Evolutionary conservation across 2,329 filamentous ascomycete genomes (phyloP), one percentile per base, ranked within the genome.

Genomic region (Alternaria metachromatica): DNA sequence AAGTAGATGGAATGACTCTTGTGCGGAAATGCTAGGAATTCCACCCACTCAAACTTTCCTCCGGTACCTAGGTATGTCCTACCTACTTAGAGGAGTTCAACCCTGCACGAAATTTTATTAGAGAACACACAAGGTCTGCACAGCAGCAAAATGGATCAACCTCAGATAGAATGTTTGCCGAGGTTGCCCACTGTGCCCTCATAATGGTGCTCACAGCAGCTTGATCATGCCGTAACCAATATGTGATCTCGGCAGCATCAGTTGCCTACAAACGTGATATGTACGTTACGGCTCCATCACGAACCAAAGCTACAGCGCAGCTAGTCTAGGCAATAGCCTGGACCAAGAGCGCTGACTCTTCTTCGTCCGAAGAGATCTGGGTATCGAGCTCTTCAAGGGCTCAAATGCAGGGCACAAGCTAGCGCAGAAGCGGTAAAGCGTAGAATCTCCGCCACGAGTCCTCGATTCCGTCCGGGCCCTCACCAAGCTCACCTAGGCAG

Each of bases 361-460:
- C 23, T n/a, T 25, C 15, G 23, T 26, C 30, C 12, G 30, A 53
- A 21, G 13, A 53, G 8, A 18, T 21, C 30, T 53, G 28, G 20
- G 49, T 37, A 20, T n/a, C 13, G 49, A 44, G 10, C 18, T 28
- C 20, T 54, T 30, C 48, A 30, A 21, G 28, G 28, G 28, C 58
- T 46, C 13, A 15, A 55, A 53, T 53, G 49, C 49, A 53, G 49
- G 49, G 49, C 30, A 25, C 20, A 21, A 28, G 55, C 62, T 66
- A 69, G 56, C 18, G 15, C 58, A 37, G 5, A 37, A 56, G 41
- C 23, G 57, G 55, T 25, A 60, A 65, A 18, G 64, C 55, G 63
- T 48, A 30, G 23, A 10, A 48, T 41, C 25, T 54, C 61, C 37
- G 60, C 63, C 45, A 65, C 66, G 57, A 61, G 62, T 64, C 60